These are phyloP conservation scores for Vickermania spadyakhi DNA, from an alignment of 208 protist species.

Conservation along the genomic window DNA sequence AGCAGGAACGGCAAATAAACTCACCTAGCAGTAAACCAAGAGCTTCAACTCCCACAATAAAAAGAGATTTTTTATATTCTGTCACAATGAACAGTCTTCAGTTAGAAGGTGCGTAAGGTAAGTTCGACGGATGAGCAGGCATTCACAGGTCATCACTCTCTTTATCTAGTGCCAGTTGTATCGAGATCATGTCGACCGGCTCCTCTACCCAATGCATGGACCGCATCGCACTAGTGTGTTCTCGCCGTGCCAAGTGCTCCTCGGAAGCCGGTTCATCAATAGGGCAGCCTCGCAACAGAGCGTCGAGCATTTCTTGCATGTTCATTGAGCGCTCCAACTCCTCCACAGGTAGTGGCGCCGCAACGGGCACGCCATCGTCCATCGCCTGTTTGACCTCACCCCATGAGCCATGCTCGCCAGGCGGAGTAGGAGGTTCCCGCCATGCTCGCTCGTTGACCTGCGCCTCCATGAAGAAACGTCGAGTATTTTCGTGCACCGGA, in stretches of 20 bases:
- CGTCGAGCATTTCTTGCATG: conserved; percentile 56
- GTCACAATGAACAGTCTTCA: too few species aligned
- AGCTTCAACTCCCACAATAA: too few species aligned
- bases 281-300: conserved; percentile 25
- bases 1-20: too few species aligned
- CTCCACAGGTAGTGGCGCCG: conserved; percentile 26
- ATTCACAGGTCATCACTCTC: too few species aligned
- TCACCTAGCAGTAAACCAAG: too few species aligned
- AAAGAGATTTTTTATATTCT: too few species aligned
- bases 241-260: conserved; percentile 43
- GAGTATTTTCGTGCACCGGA: conserved; percentile 52
- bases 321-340: conserved; percentile 69
- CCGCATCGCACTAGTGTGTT: conserved; percentile 45
- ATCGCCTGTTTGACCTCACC: conserved; percentile 72
- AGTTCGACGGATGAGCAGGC: too few species aligned
- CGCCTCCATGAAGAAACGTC: conserved; percentile 61
- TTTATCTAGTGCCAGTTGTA: conserved; percentile 24
- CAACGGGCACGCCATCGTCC: conserved; percentile 57
- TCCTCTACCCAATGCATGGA: conserved; percentile 58
- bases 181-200: conserved; percentile 41
- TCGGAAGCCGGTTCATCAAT: conserved; percentile 66
- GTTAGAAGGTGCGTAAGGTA: too few species aligned
- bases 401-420: conserved; percentile 80
- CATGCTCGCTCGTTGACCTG: conserved; percentile 83
- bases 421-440: conserved; percentile 78